These are phyloP conservation scores for Solanum piurae DNA, from an alignment of 257 asterid genomes.

Conservation along the genomic window DNA sequence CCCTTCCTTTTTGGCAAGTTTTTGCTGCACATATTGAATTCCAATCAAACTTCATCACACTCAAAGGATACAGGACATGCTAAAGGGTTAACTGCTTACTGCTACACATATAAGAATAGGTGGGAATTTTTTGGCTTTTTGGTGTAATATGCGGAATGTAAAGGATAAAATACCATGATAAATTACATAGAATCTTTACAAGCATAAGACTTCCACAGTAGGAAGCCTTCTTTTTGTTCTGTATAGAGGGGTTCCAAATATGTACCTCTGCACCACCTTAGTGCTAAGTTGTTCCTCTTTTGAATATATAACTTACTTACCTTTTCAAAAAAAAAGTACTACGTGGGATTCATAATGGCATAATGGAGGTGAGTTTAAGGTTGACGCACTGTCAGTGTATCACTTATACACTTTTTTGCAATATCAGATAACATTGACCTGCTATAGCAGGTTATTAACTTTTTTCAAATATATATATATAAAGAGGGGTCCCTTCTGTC, in stretches of 20 bases:
- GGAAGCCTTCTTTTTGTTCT: neutral
- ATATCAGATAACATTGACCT: no score
- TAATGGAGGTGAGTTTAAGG: no score
- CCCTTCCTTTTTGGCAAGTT: constrained; percentile 84
- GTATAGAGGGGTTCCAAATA: neutral
- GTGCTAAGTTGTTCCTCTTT: neutral
- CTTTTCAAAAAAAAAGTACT: neutral
- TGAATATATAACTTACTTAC: neutral
- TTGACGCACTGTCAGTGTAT: no score
- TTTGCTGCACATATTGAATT: constrained; percentile 55
- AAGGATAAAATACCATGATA: neutral
- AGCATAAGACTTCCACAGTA: neutral
- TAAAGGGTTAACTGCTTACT: neutral
- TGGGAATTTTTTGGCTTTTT: neutral
- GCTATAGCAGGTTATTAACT: no score
- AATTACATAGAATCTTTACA: neutral
- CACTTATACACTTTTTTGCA: no score
- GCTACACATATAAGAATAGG: neutral
- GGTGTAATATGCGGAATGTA: neutral
- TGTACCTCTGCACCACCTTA: neutral
- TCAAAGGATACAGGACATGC: neutral
- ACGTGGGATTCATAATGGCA: no score
- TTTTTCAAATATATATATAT: no score
- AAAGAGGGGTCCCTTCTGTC: no score
- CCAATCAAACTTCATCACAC: neutral